Evolutionary conservation across 768 basidiomycete genomes (phyloP).

Genomic region (Aureoboletus auriporus): DNA sequence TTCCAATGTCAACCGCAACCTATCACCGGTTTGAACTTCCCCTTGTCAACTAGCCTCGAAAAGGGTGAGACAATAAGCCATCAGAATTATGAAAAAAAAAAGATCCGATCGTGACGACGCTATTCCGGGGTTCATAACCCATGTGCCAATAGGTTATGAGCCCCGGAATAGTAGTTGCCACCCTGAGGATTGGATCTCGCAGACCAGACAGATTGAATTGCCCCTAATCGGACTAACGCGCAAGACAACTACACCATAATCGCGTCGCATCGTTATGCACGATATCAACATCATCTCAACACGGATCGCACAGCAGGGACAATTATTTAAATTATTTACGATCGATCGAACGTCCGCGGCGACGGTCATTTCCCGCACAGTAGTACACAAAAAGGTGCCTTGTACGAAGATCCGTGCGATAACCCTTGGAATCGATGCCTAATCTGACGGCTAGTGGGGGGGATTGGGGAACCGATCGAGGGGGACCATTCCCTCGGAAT

Average conservation of each 20-base stretch:
- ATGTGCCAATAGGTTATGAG: constrained; percentile 22
- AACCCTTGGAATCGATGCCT: no score
- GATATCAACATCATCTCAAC: background rate
- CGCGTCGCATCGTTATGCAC: background rate
- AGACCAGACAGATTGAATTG: background rate
- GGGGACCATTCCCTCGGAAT: background rate
- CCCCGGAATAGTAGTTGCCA: constrained; percentile 20
- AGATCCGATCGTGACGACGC: constrained; percentile 9
- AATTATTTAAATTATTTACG: background rate
- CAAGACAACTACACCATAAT: constrained; percentile 14
- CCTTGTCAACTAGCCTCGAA: constrained; percentile 1
- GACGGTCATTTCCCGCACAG: background rate
- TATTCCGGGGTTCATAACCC: constrained; percentile 15
- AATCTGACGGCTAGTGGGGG: background rate
- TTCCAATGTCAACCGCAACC: background rate
- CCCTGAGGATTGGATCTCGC: constrained; percentile 7
- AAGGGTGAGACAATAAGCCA: background rate
- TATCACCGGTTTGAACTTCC: background rate
- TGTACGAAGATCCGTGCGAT: no score
- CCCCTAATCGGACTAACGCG: background rate
- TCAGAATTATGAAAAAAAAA: background rate
- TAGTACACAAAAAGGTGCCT: no score
- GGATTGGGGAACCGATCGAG: background rate
- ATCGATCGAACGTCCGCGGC: constrained; percentile 14
- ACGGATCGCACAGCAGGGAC: background rate